Base-by-base conservation (phyloP, 2,329 filamentous ascomycete species). In the Aureobasidium sp. region DNA sequence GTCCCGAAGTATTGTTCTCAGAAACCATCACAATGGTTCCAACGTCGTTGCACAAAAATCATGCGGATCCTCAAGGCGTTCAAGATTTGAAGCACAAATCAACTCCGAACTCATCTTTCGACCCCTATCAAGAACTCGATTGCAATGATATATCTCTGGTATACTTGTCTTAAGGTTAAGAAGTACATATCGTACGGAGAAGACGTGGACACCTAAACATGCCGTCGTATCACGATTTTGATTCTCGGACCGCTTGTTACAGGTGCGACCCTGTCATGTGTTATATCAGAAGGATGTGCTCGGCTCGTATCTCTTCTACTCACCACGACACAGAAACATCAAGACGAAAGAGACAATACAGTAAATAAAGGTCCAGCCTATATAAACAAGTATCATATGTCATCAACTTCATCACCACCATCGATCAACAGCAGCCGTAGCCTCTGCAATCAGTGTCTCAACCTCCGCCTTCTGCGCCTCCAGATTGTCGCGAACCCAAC, bases 401-500 rank as follows among this genome's bases (percentile, higher is more conserved):
- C 4, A 27, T 13, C 15, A n/a, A 21, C 2, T 0, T 2, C 15
- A 10, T 38, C 13, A 60, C 47, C 47, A 61, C 60, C 60, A 61
- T 38, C 53, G 53, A 58, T 61, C 53, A 15, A 71, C 43, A 19
- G 64, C 53, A 35, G 47, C 25, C 43, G 47, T 23, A 15, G 67
- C 60, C n/a, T 67, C 42, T 40, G 46, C 63, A 19, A 70, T 60
- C n/a, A 66, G 57, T 11, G 62, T 64, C 3, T 65, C 65, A 13
- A 69, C 64, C 45, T 58, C 55, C 9, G 27, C 60, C 19, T 67
- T 25, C 35, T 71, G 67, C 50, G 61, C 63, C 29, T 68, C 68
- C 43, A 74, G 61, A 59, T 74, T 67, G 35, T 65, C 64, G 21
- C 61, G 49, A 42, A 73, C 59, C 69, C 71, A 74, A 3, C 47